phyloP scores from a whole-genome alignment of 2,329 filamentous ascomycete species.

The Trichoderma simmonsii region DNA sequence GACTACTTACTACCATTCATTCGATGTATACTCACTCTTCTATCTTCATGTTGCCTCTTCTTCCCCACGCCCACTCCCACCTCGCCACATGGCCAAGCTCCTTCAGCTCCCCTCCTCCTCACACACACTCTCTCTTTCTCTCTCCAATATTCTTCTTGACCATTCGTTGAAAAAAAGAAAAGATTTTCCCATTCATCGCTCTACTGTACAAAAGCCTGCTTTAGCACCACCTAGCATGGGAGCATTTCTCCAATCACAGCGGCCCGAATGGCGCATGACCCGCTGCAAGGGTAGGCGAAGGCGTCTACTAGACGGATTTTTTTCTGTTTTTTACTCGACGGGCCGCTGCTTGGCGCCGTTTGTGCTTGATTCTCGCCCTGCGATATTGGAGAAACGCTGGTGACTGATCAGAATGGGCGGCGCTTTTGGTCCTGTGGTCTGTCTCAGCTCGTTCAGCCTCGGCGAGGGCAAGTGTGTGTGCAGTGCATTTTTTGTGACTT shows the following conservation, averaged over 20 bases:
- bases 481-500: not conserved
- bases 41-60: not conserved
- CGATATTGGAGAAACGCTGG: accelerated
- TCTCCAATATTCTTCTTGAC: not conserved
- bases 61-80: not conserved
- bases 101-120: not conserved
- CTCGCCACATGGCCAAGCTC: not conserved
- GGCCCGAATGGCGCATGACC: not conserved
- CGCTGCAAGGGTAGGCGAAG: not conserved
- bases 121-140: not conserved
- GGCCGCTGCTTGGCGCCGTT: not conserved
- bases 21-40: not conserved
- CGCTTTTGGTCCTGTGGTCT: not conserved
- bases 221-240: not conserved
- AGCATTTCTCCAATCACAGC: not conserved
- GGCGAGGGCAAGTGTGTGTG: no score
- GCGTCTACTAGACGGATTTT: not conserved
- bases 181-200: not conserved
- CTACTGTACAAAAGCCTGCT: not conserved
- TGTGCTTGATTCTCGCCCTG: not conserved
- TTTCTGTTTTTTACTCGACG: not conserved
- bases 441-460: not conserved
- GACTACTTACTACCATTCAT: not conserved
- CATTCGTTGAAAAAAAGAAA: not conserved
- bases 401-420: not conserved